Evolutionary conservation across 495 filamentous ascomycete species (phyloP), one percentile per base, ranked within the genome.

Genomic region (Neurospora africana): DNA sequence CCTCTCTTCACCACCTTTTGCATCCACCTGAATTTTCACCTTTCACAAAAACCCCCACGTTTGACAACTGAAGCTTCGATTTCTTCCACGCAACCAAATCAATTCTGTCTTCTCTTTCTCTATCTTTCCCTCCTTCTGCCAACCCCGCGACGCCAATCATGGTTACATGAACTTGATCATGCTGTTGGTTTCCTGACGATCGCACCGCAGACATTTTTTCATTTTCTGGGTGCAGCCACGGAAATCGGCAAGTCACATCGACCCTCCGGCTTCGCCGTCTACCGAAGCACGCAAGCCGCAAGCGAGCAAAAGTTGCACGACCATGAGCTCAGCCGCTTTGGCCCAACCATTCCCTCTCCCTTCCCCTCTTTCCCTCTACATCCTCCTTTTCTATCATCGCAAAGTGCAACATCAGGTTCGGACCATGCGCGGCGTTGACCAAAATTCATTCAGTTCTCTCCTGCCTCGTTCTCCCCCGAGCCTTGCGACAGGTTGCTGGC

Each of bases 261-360:
- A 13, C 40, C 44, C 30, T 43, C 75, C 75, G 75, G 75, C 75
- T 68, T 76, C 75, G 75, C 75, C 75, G 75, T 75, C 69, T 73
- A 30, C 38, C 21, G n/a, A 39, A 61, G 69, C 53, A 65, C 53
- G 15, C 53, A 65, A 15, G 30, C 27, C 2, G 6, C 53, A 65
- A 65, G 53, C 53, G 27, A 65, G 9, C 27, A 65, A 65, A 65
- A 65, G 13, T 9, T 65, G 53, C 27, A 65, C 27, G 53, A 61
- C 53, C 53, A 61, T 30, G 53, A 33, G 23, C 53, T 61, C 23
- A 23, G 23, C 27, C 53, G 53, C 53, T 33, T 33, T 30, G 53
- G 13, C 13, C 23, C 27, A 65, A 19, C 33, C 27, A 65, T 4
- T 27, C 15, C 47, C 47, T 58, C 4, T 33, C 27, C 6, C 27